Evolutionary conservation across 768 basidiomycete species (phyloP), one percentile per base, ranked within the genome.

Genomic region (Lyophyllum decastes): DNA sequence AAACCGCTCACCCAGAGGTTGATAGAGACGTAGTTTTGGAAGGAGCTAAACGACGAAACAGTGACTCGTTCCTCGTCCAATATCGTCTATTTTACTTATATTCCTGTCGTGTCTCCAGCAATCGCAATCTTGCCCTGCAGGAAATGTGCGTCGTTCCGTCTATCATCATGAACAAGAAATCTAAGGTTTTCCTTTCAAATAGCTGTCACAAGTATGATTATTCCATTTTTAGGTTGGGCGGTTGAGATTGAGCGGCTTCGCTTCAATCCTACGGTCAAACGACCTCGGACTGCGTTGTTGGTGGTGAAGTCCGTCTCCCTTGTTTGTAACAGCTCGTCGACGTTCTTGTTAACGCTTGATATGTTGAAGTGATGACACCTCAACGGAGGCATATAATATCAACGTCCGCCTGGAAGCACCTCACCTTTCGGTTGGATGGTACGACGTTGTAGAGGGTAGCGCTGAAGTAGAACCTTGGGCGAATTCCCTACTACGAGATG

Each of bases 1-100:
- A 75, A 50, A 67, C 73, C 54, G 70, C 71, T 58, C 71, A 75
- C 46, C 73, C 74, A 0, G 73, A 76, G 62, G 46, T 40, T 34
- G 22, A 53, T 9, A 22, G 61, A 50, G 69, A 73, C 45, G 62
- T 68, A 50, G 63, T 77, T 17, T 57, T 74, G 26, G 68, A 72
- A 22, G 66, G 68, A 33, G 71, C 70, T 21, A 73, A 70, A 57
- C 59, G 55, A 16, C 66, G 73, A 62, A 79, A 80, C 55, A 75
- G 79, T 79, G 59, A 71, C 61, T 53, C 33, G 7, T 30, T 33
- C 33, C 30, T 45, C 41, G 7, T 17, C 38, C 6, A 8, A 11
- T 27, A 24, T 24, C 19, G 17, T n/a, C 22, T 45, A n/a, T 19
- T 46, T 33, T 40, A 25, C 40, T 59, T 51, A 45, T 30, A 4